A percentile compares a stretch with the other conserved stretches of the same genome.
Evolutionary conservation across 306 rosid species (phyloP).

Genomic region (Trifolium subterraneum): DNA sequence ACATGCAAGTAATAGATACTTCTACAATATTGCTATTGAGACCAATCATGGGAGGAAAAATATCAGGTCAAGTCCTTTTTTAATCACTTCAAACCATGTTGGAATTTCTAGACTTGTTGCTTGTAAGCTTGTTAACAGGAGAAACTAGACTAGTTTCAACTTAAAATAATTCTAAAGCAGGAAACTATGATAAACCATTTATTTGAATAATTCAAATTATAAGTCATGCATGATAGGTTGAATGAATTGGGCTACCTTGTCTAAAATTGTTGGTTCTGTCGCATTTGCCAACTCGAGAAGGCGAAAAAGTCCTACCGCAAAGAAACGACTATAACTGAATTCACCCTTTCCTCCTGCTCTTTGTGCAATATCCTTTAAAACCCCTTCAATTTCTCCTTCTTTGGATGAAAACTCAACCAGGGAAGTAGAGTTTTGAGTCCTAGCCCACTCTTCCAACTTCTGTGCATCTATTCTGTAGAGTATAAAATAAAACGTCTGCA

Average conservation of each 20-base stretch:
- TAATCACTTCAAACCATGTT: conserved; percentile 22
- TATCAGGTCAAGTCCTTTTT: conserved; percentile 35
- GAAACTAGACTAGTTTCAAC: conserved; percentile 33
- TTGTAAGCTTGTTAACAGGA: conserved; percentile 9
- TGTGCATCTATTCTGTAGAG: conserved; percentile 70
- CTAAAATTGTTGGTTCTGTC: conserved; percentile 78
- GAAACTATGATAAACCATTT: neutral
- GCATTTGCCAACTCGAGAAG: conserved; percentile 87
- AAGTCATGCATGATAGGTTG: conserved; percentile 12
- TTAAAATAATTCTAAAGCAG: conserved; percentile 4
- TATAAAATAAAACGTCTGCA: conserved; percentile 20
- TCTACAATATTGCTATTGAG: conserved; percentile 9
- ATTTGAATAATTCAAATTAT: conserved; percentile 19
- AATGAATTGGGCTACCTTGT: conserved; percentile 65
- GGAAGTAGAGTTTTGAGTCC: conserved; percentile 69
- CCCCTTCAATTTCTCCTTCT: conserved; percentile 85
- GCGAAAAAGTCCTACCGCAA: conserved; percentile 92
- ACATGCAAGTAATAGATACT: conserved; percentile 12
- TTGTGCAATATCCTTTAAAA: conserved; percentile 74
- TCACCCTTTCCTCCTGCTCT: conserved; percentile 73
- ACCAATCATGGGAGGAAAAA: conserved; percentile 15
- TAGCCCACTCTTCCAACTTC: conserved; percentile 92
- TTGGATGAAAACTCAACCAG: conserved; percentile 77
- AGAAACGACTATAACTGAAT: conserved; percentile 90
- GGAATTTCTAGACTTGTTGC: conserved; percentile 11